Evolutionary conservation across 2,329 filamentous ascomycete genomes (phyloP), one percentile per base, ranked within the genome.

Genomic region (Colletotrichum aenigma): DNA sequence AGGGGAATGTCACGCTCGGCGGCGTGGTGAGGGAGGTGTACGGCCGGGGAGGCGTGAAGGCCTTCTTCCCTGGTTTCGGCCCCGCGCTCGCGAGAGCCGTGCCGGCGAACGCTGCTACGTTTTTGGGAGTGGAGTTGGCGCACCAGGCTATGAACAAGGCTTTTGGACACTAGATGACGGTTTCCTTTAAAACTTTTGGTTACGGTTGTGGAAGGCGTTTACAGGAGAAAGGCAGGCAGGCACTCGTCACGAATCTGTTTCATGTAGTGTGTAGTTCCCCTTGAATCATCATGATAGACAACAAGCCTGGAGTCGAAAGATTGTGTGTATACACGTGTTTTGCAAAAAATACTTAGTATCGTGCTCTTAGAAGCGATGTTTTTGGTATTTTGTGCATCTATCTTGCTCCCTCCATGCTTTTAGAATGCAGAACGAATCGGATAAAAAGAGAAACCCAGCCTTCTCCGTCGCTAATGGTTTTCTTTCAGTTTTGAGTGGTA

Each of bases 1-100:
- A 97, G 82, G 96, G 95, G 65, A 94, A 94, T 79, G 93, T 96
- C 66, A 95, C 94, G 0, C 92, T 99, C 67, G 91, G 93, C 18
- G 93, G 94, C 9, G 95, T 97, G 36, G 91, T 99, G 67, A 90
- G 91, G 78, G 92, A 95, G 70, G 88, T 99, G n/a, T 98, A 98
- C 83, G 92, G 88, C 43, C 93, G 88, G 81, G 96, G 96, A 36
- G 97, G 97, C 6, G 84, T 94, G 82, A 96, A 93, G 87, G 96
- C 97, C 3, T 99, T 99, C 88, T 99, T 99, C 91, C 97, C 97
- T 7, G 97, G 97, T 28, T 96, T 99, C 80, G 96, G 95, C 1
- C 97, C 97, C 3, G 97, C 97, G 4, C 90, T 99, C 83, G 94
- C 96, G 13, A 93, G 97, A 85, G 97, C 97, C 6, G 96, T 98